phyloP scores from a whole-genome alignment of 1,284 basidiomycete species.

The Cryptococcus floricola region DNA sequence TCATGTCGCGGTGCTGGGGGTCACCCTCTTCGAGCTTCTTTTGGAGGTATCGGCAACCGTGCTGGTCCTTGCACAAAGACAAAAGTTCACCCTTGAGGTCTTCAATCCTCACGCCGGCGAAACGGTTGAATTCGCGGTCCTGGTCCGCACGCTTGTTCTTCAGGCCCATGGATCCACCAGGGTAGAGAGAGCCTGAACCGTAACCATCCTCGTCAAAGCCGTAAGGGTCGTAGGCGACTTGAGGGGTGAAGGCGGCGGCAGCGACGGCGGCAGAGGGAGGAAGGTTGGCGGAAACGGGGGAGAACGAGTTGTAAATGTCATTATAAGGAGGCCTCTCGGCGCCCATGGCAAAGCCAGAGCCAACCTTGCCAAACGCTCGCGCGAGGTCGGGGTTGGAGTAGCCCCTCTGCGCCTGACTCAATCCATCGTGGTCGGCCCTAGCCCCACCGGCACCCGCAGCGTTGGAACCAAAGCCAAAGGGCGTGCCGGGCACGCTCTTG shows the following conservation, averaged over 20 bases:
- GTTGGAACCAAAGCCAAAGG: slow-evolving; percentile 31
- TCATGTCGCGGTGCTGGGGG: slow-evolving; percentile 95
- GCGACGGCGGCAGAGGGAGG: slow-evolving; percentile 52
- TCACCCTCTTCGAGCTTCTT: slow-evolving; percentile 98
- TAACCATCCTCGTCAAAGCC: slow-evolving; percentile 61
- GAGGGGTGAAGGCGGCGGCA: slow-evolving; percentile 40
- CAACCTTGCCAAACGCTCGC: slow-evolving; percentile 65
- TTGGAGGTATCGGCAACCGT: slow-evolving; percentile 96
- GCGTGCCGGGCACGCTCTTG: slow-evolving; percentile 48
- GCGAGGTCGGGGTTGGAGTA: slow-evolving; percentile 51
- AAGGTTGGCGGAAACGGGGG: slow-evolving; percentile 11
- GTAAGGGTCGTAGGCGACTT: slow-evolving; percentile 58
- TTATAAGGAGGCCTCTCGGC: slow-evolving; percentile 36
- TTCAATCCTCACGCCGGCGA: slow-evolving; percentile 89
- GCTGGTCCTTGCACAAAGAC: slow-evolving; percentile 94
- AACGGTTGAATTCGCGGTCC: slow-evolving; percentile 91
- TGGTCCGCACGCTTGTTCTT: slow-evolving; percentile 92
- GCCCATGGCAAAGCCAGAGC: slow-evolving; percentile 50
- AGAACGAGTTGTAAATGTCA: slow-evolving; percentile 39
- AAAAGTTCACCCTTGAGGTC: slow-evolving; percentile 94
- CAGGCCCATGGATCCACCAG: slow-evolving; percentile 70
- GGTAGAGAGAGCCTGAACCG: slow-evolving; percentile 74
- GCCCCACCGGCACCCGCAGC: slow-evolving; percentile 24
- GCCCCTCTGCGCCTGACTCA: slow-evolving; percentile 43
- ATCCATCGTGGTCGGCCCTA: slow-evolving; percentile 26